phyloP scores from a whole-genome alignment of 768 basidiomycete genomes.

The Pisolithus orientalis region DNA sequence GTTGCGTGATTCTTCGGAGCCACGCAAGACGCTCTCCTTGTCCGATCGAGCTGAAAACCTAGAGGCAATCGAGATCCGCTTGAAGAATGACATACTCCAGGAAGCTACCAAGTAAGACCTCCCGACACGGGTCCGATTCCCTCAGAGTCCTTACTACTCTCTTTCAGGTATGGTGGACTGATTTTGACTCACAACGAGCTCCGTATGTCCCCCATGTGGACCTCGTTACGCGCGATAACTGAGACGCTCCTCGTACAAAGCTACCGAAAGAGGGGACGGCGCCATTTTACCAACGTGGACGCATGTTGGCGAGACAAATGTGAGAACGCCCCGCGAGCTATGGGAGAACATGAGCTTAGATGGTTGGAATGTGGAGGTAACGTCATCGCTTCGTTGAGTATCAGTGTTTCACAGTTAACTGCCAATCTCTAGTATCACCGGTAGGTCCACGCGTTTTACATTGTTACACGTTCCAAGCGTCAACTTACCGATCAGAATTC shows the following conservation, averaged over 20 bases:
- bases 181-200: constrained; percentile 93
- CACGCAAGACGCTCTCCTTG: constrained; percentile 68
- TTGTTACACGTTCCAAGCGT: constrained; percentile 5
- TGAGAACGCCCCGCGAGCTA: constrained; percentile 84
- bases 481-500: constrained; percentile 50
- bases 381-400: not conserved
- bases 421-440: constrained; percentile 60
- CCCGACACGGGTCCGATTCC: not conserved
- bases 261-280: constrained; percentile 61
- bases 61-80: constrained; percentile 83
- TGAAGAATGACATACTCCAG: constrained; percentile 87
- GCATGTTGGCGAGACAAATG: constrained; percentile 72
- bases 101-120: constrained; percentile 61
- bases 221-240: not conserved
- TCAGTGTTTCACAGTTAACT: constrained; percentile 4
- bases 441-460: constrained; percentile 29
- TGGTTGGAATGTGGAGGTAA: constrained; percentile 90
- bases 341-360: constrained; percentile 73
- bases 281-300: constrained; percentile 93
- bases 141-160: constrained; percentile 5
- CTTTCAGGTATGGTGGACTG: constrained; percentile 74
- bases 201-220: constrained; percentile 36
- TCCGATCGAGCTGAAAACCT: constrained; percentile 94
- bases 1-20: constrained; percentile 79
- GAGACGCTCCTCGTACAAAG: constrained; percentile 19